Evolutionary conservation across 2,329 filamentous ascomycete species (phyloP), one percentile per base, ranked within the genome.

Genomic region (Fusarium multiceps): DNA sequence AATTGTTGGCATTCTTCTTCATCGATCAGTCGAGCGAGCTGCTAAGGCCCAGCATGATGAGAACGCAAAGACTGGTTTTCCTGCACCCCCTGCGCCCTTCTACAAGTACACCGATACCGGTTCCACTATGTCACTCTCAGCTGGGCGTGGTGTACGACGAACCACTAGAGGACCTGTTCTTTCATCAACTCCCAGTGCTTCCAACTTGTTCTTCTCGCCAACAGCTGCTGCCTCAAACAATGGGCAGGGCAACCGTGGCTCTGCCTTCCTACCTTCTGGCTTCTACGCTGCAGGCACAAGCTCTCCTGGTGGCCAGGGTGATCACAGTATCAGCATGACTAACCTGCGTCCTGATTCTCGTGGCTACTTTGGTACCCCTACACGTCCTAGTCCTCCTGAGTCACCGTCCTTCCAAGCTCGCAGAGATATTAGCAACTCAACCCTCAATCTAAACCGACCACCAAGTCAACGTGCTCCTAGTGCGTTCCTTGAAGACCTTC

Each of bases 141-240:
- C 80, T 55, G 85, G 83, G 47, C 88, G 88, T 27, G 83, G 83
- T 40, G 80, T 82, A 28, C 83, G 87, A 58, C 83, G 86, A 50
- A 85, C 85, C 16, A 82, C 80, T 60, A 85, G 87, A 49, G 86
- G 83, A 2, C 84, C 86, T 5, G 80, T 82, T 30, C 85, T 85
- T 4, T 87, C 87, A 12, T 82, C 82, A 53, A 88, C 86, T 27
- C 88, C 85, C 13, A 92, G 88, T 75, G 84, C 86, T 73, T 89
- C 89, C 40, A 93, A 91, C 67, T 85, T 98, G 18, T 99, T 99
- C 87, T 99, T 97, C 84, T 97, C 94, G 10, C 96, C 96, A 1
- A 98, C 96, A 1, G 94, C 94, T 3, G 89, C 88, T 43, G 84
- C 87, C 10, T 83, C 92, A 4, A 92, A 91, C 16, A 89, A 88